Evolutionary conservation across 108 stramenopile species (phyloP).

Genomic region (Skeletonema potamos): DNA sequence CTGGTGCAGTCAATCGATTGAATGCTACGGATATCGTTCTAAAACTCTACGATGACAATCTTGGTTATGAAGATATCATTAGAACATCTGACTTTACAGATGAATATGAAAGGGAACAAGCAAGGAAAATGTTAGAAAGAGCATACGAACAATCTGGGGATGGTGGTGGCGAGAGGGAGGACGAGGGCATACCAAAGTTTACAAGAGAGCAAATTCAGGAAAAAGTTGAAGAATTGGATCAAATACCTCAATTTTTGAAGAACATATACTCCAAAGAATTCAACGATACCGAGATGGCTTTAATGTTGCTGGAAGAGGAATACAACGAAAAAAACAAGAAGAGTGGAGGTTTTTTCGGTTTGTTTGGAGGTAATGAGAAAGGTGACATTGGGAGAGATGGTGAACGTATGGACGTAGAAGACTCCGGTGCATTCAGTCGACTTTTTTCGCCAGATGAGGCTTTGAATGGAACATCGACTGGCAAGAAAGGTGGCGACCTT

Average conservation of each 20-base stretch:
- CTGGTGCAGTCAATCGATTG: conserved; percentile 33
- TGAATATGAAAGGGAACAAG: conserved; percentile 19
- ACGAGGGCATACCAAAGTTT: conserved; percentile 42
- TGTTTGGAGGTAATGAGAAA: conserved; percentile 15
- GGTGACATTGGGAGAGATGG: conserved; percentile 25
- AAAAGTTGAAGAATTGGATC: conserved; percentile 30
- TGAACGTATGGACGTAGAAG: conserved; percentile 18
- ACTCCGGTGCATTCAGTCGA: conserved; percentile 30
- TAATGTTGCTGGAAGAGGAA: conserved; percentile 60
- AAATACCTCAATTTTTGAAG: conserved; percentile 41
- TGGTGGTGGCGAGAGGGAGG: no score
- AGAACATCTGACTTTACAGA: conserved; percentile 1
- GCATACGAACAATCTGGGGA: conserved; percentile 16
- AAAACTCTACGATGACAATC: conserved; percentile 36
- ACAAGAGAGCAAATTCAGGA: conserved; percentile 53
- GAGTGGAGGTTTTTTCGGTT: conserved; percentile 13
- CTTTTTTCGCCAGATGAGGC: conserved; percentile 21
- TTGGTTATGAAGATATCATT: conserved; percentile 10
- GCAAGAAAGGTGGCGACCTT: conserved; percentile 10
- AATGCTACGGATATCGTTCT: conserved; percentile 36
- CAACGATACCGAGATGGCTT: conserved; percentile 61
- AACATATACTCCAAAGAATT: conserved; percentile 26
- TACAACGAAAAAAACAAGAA: conserved; percentile 29
- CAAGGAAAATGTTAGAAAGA: conserved; percentile 29
- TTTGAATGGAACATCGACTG: conserved; percentile 15